Base-by-base conservation (phyloP, 345 rosid genomes). In the Kandelia obovata region DNA sequence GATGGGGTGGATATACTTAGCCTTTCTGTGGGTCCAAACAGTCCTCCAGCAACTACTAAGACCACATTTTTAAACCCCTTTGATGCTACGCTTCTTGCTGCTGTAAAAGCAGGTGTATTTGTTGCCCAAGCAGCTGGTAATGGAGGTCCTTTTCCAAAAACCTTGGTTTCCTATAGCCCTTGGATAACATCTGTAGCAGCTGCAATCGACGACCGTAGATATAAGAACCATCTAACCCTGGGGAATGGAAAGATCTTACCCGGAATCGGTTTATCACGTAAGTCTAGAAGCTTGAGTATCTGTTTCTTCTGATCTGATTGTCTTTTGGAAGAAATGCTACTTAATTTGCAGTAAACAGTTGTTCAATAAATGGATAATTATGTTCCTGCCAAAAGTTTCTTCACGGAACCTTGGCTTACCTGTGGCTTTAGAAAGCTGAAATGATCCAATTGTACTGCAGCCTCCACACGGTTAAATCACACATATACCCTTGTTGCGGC, bases 91-190 rank as follows among this genome's bases (percentile, higher is more conserved):
- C 98, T 95, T 81, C 96, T 92, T 64, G 92, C 88, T 3, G 99
- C 98, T 68, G 98, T 92, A 69, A 95, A 92, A 78, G 98, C 98
- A 71, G 99, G 97, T 80, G 92, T 92, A 53, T 95, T 95, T 78
- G 97, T 95, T 67, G 98, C 90, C 60, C 99, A 95, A 82, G 99
- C 99, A 55, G 99, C 92, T 43, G 99, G 97, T 69, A 95, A 95
- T 73, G 97, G 98, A 34, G 99, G 99, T 35, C 98, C 98, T 78
- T 95, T 92, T 72, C 96, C 98, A 2, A 92, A 90, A 86, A 92
- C 97, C 53, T 65, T 95, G 83, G 91, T 95, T 65, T 89, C 99
- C 5, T 95, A 92, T 73, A 92, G 99, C 84, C 99, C 98, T 32
- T 92, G 99, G 99, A 90, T 92, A 76, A 79, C 92, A 61, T 77